phyloP scores from a whole-genome alignment of 2,329 filamentous ascomycete genomes.

The Talaromyces marneffei region DNA sequence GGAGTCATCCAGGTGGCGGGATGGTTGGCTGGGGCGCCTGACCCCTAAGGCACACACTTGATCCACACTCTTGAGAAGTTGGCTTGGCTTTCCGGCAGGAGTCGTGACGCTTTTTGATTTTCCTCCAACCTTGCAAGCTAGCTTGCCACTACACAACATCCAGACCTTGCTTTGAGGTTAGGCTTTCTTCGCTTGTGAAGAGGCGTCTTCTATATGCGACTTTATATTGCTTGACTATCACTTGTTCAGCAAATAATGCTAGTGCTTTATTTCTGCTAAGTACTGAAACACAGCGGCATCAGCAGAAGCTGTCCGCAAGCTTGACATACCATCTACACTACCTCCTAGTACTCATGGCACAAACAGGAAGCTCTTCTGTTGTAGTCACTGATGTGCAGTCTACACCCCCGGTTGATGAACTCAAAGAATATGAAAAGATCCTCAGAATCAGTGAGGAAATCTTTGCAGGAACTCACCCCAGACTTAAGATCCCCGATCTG shows the following conservation, averaged over 20 bases:
- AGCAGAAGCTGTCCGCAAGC: conserved; percentile 8
- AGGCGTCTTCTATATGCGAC: background rate
- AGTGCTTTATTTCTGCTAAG: background rate
- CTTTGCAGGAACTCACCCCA: conserved; percentile 63
- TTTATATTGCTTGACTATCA: background rate
- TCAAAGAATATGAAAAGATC: conserved; percentile 72
- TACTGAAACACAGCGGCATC: conserved; percentile 4
- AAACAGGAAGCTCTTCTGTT: conserved; percentile 23
- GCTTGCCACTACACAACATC: background rate
- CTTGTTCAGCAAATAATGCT: conserved; percentile 1
- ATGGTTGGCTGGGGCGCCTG: background rate
- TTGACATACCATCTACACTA: conserved; percentile 2
- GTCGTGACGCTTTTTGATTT: background rate
- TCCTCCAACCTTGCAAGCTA: background rate
- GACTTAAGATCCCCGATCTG: conserved; percentile 53
- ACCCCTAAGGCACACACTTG: background rate
- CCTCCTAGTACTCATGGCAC: conserved; percentile 17
- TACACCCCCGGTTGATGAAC: conserved; percentile 46
- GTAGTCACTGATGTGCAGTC: conserved; percentile 26
- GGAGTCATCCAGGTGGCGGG: background rate
- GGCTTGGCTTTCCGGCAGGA: background rate
- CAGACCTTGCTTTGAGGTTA: background rate
- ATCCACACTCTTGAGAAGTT: background rate
- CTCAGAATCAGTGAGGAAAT: conserved; percentile 74
- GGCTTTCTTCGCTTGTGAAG: background rate